Conservation (phyloP, 208 protist species). For the Wallacemonas collosoma region DNA sequence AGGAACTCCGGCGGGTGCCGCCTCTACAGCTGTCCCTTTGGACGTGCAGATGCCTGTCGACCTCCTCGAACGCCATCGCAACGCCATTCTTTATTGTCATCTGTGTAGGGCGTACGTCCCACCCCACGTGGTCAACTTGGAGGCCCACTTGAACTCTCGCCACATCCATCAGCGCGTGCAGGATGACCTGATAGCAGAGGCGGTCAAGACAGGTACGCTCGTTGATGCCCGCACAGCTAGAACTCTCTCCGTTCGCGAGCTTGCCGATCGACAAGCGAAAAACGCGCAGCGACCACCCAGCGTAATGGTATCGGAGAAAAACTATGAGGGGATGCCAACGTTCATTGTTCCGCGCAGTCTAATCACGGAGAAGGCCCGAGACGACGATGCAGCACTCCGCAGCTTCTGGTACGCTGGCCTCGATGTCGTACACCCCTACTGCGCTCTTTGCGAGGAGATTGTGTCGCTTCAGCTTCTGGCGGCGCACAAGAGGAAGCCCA, state of each 20-base stretch:
- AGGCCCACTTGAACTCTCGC: constrained; percentile 21
- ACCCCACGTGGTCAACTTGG: constrained; percentile 24
- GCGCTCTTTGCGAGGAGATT: constrained; percentile 20
- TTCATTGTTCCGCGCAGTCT: constrained; percentile 25
- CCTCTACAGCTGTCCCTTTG: constrained; percentile 8
- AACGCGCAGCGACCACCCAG: constrained; percentile 17
- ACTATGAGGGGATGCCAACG: constrained; percentile 21
- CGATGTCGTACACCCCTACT: constrained; percentile 32
- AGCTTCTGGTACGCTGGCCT: constrained; percentile 28
- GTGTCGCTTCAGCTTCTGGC: constrained; percentile 27
- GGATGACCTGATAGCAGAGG: constrained; percentile 13
- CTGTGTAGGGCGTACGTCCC: constrained; percentile 26
- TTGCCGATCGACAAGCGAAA: constrained; percentile 4
- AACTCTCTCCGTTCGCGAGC: constrained; percentile 11
- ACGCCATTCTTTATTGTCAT: constrained; percentile 26
- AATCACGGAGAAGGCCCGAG: constrained; percentile 19
- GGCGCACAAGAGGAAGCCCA: constrained; percentile 23
- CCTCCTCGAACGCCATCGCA: constrained; percentile 16
- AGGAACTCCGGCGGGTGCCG: background rate
- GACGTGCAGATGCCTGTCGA: constrained; percentile 20
- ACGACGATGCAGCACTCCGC: constrained; percentile 9
- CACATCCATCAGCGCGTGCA: constrained; percentile 10
- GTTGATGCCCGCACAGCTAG: background rate
- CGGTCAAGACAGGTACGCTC: constrained; percentile 10
- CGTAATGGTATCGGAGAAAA: constrained; percentile 26